Conservation (phyloP, 2,329 filamentous ascomycete species). For the Epichloe uncinata region DNA sequence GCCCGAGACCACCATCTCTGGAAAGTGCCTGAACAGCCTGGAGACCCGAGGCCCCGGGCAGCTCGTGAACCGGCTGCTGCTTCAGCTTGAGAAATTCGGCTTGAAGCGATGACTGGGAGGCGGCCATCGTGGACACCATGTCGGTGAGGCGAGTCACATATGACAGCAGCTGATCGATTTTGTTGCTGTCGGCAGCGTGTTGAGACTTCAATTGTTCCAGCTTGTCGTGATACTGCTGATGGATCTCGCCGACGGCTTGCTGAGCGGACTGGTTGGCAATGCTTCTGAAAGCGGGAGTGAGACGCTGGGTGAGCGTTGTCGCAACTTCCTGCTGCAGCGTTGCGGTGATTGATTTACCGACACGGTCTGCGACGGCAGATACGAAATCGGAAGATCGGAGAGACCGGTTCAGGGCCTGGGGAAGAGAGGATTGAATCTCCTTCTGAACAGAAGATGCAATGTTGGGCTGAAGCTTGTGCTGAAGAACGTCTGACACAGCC, state of each 20-base stretch:
- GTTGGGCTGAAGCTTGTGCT: slow-evolving; percentile 51
- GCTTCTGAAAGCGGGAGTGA: slow-evolving; percentile 53
- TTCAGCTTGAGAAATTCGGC: slow-evolving; percentile 47
- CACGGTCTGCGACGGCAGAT: slow-evolving; percentile 54
- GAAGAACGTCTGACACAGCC: slow-evolving; percentile 59
- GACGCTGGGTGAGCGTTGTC: slow-evolving; percentile 43
- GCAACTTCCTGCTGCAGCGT: slow-evolving; percentile 59
- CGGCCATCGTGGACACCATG: slow-evolving; percentile 56
- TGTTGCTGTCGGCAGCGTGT: slow-evolving; percentile 38
- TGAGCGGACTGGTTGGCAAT: slow-evolving; percentile 54
- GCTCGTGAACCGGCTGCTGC: slow-evolving; percentile 33
- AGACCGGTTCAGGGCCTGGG: slow-evolving; percentile 38
- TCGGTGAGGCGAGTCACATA: slow-evolving; percentile 54
- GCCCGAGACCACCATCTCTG: slow-evolving; percentile 1
- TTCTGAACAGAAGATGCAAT: slow-evolving; percentile 54
- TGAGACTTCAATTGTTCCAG: slow-evolving; percentile 38
- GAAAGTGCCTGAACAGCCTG: slow-evolving; percentile 6
- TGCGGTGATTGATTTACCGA: slow-evolving; percentile 51
- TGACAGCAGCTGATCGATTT: slow-evolving; percentile 60
- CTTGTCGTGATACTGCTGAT: slow-evolving; percentile 43
- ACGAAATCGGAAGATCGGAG: slow-evolving; percentile 63
- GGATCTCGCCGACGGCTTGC: slow-evolving; percentile 53
- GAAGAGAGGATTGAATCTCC: slow-evolving; percentile 60
- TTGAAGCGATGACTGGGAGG: slow-evolving; percentile 56
- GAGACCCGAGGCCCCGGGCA: slow-evolving; percentile 17